Conservation (phyloP, 2,329 filamentous ascomycete genomes). For the Grosmannia clavigera region DNA sequence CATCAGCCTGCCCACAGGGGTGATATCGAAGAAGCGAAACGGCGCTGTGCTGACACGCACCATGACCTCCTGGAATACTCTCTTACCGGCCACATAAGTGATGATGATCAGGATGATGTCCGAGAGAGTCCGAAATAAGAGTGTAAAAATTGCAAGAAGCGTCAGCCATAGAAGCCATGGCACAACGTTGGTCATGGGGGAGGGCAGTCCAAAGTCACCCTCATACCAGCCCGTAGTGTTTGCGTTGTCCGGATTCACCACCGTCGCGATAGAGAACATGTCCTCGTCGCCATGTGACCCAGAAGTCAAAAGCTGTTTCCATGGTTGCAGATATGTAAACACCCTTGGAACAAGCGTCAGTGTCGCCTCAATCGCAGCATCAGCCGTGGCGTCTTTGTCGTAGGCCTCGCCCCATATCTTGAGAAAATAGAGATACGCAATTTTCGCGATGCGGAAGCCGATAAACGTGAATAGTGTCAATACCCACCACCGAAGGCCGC, state of each 20-base stretch:
- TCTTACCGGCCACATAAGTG: constrained; percentile 63
- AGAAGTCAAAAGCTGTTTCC: not conserved
- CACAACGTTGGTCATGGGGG: constrained; percentile 51
- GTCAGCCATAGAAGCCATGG: constrained; percentile 68
- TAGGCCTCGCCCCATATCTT: constrained; percentile 82
- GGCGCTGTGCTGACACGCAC: constrained; percentile 63
- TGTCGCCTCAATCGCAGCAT: constrained; percentile 5
- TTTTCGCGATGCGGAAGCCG: constrained; percentile 48
- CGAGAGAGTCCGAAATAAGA: constrained; percentile 46
- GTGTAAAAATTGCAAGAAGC: constrained; percentile 47
- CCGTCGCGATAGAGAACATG: not conserved
- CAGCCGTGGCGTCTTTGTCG: constrained; percentile 18
- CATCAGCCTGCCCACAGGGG: constrained; percentile 80
- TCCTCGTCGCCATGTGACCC: not conserved
- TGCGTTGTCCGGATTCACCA: not conserved
- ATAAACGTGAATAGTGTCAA: constrained; percentile 50
- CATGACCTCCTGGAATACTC: constrained; percentile 63
- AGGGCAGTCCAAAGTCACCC: constrained; percentile 39
- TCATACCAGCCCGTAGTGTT: constrained; percentile 13
- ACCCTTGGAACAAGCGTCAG: not conserved
- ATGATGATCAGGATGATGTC: constrained; percentile 63
- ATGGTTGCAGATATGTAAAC: constrained; percentile 3
- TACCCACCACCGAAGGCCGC: constrained; percentile 61
- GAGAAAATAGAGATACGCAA: constrained; percentile 66
- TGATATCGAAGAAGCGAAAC: constrained; percentile 85